Percentiles rank a stretch among this genome's conserved stretches.
phyloP scores from a whole-genome alignment of 2,329 filamentous ascomycete genomes.

The Aspergillus tanneri region DNA sequence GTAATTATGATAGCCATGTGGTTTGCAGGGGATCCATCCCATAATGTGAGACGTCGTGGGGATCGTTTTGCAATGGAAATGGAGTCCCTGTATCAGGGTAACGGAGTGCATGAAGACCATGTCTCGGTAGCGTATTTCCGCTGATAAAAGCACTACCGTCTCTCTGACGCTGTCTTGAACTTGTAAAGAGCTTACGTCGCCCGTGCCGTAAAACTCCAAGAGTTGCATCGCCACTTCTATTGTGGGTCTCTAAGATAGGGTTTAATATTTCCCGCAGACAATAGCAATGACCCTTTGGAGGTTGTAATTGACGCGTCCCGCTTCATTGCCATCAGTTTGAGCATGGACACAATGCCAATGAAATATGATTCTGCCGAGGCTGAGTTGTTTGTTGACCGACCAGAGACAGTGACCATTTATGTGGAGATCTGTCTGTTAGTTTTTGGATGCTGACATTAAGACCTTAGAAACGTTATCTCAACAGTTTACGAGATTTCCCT shows the following conservation, averaged over 20 bases:
- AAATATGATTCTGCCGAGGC: background rate
- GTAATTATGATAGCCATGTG: background rate
- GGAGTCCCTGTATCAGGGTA: background rate
- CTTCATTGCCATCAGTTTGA: slow-evolving; percentile 9
- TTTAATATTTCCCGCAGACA: slow-evolving; percentile 12
- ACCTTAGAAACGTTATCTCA: slow-evolving; percentile 13
- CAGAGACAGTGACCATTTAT: no score
- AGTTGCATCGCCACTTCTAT: background rate
- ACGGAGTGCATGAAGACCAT: background rate
- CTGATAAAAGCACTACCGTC: background rate
- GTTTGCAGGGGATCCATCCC: background rate
- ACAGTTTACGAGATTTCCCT: slow-evolving; percentile 20
- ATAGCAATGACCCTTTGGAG: slow-evolving; percentile 13
- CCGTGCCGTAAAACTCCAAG: no score
- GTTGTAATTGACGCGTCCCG: slow-evolving; percentile 14
- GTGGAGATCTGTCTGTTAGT: no score
- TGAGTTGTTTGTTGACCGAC: background rate
- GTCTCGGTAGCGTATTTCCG: background rate
- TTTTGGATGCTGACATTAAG: slow-evolving; percentile 4
- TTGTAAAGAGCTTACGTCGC: no score
- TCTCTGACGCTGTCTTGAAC: slow-evolving; percentile 1
- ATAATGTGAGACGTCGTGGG: background rate
- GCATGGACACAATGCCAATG: slow-evolving; percentile 12
- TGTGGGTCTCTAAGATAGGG: slow-evolving; percentile 12
- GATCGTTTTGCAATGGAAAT: background rate